Conservation (phyloP, 768 basidiomycete genomes). For the Boletus edulis region DNA sequence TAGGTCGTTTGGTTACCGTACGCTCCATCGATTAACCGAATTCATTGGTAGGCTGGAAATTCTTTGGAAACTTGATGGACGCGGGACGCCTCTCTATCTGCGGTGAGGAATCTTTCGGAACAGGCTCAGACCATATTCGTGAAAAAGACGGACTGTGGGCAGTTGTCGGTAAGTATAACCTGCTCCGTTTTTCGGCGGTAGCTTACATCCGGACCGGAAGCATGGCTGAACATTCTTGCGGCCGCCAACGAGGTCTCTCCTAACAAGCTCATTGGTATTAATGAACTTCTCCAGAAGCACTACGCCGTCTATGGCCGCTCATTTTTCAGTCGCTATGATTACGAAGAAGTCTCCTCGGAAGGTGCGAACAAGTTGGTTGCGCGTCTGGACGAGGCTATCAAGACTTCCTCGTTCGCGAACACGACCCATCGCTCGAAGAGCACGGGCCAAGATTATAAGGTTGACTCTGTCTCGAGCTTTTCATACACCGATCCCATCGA, state of each 20-base stretch:
- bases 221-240: conserved; percentile 96
- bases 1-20: conserved; percentile 28
- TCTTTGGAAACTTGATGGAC: conserved; percentile 99
- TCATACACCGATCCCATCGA: conserved; percentile 99
- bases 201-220: conserved; percentile 37
- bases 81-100: conserved; percentile 97
- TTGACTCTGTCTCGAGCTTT: conserved; percentile 81
- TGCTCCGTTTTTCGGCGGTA: conserved; percentile 3
- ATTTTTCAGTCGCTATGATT: conserved; percentile 99
- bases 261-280: conserved; percentile 81
- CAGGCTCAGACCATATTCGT: conserved; percentile 99
- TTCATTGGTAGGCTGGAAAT: conserved; percentile 82
- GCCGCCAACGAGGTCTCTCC: conserved; percentile 79
- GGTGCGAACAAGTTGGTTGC: conserved; percentile 86
- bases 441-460: conserved; percentile 68
- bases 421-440: conserved; percentile 65
- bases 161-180: conserved; percentile 67
- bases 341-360: conserved; percentile 93
- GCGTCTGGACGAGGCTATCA: conserved; percentile 69
- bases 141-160: conserved; percentile 99
- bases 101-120: conserved; percentile 98
- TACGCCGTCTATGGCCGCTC: conserved; percentile 93
- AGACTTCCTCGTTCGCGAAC: conserved; percentile 63
- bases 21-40: neutral
- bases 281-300: conserved; percentile 83